Base-by-base conservation (phyloP, 1,284 basidiomycete species). In the Malassezia equina region DNA sequence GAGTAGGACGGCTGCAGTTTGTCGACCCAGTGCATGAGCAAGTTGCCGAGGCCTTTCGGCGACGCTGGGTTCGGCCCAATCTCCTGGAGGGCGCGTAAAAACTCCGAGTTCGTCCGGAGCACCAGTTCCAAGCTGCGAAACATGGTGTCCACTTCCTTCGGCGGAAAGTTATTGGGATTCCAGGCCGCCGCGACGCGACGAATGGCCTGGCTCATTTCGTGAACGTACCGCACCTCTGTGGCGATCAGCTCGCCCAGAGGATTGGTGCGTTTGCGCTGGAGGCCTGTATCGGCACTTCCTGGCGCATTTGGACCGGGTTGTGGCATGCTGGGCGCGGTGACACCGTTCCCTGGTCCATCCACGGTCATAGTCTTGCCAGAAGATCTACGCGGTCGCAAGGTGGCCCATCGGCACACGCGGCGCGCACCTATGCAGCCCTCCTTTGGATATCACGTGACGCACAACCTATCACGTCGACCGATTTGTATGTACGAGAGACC, bases 151-250 rank as follows among this genome's bases (percentile, higher is more conserved):
- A 98, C 81, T 66, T 89, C 86, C 12, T 82, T 82, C 1, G 93
- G 94, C 15, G 94, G 93, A 40, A 98, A 84, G 75, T 95, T 94
- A 43, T 84, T 83, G 36, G 89, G 80, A 12, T 90, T 95, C 93
- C 93, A 98, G 51, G 94, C 94, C 24, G 85, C 85, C 4, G 94
- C 94, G 7, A 95, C 88, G 82, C 88, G 89, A 88, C 96, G 83
- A 67, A 98, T 94, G 65, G 95, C 82, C 47, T 85, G 84, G 21
- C 88, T 84, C 39, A 98, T 78, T 64, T 89, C 82, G 32, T 91
- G 88, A n/a, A 95, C 88, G 77, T 94, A 98, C 28, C 80, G 74
- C 76, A 85, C 88, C 78, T 98, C 94, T 8, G 88, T 93, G 67
- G 93, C 87, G 61, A 96, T 85, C 60, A 98, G 83, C 77, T 98